These are phyloP conservation scores for Angophora floribunda DNA, from an alignment of 345 rosid genomes.

Conservation along the genomic window DNA sequence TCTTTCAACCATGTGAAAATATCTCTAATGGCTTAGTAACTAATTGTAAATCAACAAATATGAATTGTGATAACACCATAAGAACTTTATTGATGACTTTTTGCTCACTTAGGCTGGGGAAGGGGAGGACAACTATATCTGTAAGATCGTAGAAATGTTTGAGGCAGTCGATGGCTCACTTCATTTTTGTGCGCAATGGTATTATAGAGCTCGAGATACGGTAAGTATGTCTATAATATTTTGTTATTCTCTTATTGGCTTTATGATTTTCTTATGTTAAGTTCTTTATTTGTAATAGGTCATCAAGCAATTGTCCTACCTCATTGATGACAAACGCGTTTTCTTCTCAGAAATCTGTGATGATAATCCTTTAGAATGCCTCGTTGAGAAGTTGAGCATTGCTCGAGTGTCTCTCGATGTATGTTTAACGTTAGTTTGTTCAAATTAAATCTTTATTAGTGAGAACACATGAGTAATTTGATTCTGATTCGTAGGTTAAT, in stretches of 20 bases:
- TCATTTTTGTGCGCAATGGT: conserved; percentile 71
- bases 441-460: background rate
- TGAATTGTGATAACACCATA: background rate
- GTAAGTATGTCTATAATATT: conserved; percentile 19
- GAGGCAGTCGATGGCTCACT: conserved; percentile 29
- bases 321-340: conserved; percentile 35
- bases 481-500: conserved; percentile 26
- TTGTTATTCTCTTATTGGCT: background rate
- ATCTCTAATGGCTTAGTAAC: background rate
- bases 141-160: conserved; percentile 58
- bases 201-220: conserved; percentile 58
- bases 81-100: background rate
- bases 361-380: conserved; percentile 42
- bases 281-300: conserved; percentile 19
- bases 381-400: conserved; percentile 35
- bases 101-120: conserved; percentile 30
- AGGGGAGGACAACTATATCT: conserved; percentile 27
- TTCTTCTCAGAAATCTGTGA: conserved; percentile 48
- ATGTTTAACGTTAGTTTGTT: background rate
- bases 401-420: conserved; percentile 32
- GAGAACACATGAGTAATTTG: background rate
- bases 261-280: background rate
- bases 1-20: background rate
- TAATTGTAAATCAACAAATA: background rate
- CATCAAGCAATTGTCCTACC: conserved; percentile 10